Conservation (phyloP, 805 yeast species). For the Suhomyces pyralidae region DNA sequence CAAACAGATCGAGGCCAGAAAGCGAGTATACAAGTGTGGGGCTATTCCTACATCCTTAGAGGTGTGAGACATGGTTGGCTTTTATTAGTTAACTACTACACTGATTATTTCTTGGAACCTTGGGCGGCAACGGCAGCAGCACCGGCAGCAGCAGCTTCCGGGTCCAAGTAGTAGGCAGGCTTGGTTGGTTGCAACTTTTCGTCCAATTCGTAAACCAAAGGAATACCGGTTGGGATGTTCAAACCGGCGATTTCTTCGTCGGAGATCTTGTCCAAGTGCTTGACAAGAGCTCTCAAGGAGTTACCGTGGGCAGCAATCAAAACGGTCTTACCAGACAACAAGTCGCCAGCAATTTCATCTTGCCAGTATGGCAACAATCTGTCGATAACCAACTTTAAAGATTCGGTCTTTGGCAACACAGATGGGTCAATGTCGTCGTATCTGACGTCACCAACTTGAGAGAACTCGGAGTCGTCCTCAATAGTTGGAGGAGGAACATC, state of each 20-base stretch:
- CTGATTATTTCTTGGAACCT: conserved; percentile 51
- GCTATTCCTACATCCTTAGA: too few relatives aligned
- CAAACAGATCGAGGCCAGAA: background rate
- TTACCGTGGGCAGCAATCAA: conserved; percentile 96
- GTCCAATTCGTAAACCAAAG: conserved; percentile 94
- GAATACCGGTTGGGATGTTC: conserved; percentile 98
- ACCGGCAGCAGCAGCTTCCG: conserved; percentile 99
- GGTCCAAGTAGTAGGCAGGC: conserved; percentile 95
- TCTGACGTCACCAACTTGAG: conserved; percentile 84
- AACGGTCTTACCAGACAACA: conserved; percentile 85
- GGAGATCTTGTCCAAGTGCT: conserved; percentile 90
- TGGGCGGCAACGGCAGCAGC: conserved; percentile 99
- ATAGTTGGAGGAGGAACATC: conserved; percentile 95
- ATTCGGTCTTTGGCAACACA: conserved; percentile 90
- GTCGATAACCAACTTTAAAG: conserved; percentile 90
- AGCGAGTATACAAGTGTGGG: too few relatives aligned
- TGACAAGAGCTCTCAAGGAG: conserved; percentile 94
- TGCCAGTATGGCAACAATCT: conserved; percentile 97
- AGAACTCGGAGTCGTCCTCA: conserved; percentile 71
- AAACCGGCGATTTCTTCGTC: conserved; percentile 90
- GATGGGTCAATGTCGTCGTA: conserved; percentile 80
- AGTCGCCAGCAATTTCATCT: conserved; percentile 81
- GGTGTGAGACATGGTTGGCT: too few relatives aligned
- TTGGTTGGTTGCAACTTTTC: conserved; percentile 81
- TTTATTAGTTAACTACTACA: background rate